phyloP scores from a whole-genome alignment of 768 basidiomycete genomes.

The Phylloporus scabripes region DNA sequence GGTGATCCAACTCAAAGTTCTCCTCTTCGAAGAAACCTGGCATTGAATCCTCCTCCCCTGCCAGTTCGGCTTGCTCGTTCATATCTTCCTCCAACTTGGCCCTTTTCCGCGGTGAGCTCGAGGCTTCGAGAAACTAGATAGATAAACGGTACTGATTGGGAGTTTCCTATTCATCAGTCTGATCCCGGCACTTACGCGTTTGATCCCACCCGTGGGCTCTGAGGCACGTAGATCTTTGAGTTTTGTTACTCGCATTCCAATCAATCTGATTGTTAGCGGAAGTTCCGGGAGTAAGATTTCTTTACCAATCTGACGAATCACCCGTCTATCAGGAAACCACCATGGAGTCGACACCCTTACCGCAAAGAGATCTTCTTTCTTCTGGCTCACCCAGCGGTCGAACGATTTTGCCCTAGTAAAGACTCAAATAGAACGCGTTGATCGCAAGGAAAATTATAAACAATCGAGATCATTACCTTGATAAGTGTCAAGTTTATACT shows the following conservation, averaged over 20 bases:
- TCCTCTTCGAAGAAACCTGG: constrained; percentile 50
- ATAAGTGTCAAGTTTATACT: constrained; percentile 89
- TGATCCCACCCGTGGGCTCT: constrained; percentile 53
- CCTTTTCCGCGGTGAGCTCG: constrained; percentile 37
- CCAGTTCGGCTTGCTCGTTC: constrained; percentile 17
- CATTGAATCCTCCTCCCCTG: constrained; percentile 36
- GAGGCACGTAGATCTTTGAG: constrained; percentile 70
- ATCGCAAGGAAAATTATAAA: not conserved
- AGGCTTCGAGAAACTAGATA: constrained; percentile 58
- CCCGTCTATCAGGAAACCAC: constrained; percentile 2
- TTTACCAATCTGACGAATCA: constrained; percentile 58
- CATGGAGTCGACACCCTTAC: constrained; percentile 36
- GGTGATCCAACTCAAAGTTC: constrained; percentile 24
- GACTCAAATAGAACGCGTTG: constrained; percentile 35
- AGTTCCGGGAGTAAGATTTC: constrained; percentile 77
- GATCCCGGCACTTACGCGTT: constrained; percentile 49
- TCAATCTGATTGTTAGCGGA: constrained; percentile 73
- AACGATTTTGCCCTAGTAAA: constrained; percentile 83
- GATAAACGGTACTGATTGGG: not conserved
- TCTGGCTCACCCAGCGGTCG: constrained; percentile 65
- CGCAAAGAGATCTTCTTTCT: constrained; percentile 70
- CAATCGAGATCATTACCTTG: constrained; percentile 45
- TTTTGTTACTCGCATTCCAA: constrained; percentile 86
- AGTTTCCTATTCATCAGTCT: not conserved
- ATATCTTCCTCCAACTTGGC: constrained; percentile 26